phyloP scores from a whole-genome alignment of 176 grass and related monocot genomes.

The Oryza brachyantha region DNA sequence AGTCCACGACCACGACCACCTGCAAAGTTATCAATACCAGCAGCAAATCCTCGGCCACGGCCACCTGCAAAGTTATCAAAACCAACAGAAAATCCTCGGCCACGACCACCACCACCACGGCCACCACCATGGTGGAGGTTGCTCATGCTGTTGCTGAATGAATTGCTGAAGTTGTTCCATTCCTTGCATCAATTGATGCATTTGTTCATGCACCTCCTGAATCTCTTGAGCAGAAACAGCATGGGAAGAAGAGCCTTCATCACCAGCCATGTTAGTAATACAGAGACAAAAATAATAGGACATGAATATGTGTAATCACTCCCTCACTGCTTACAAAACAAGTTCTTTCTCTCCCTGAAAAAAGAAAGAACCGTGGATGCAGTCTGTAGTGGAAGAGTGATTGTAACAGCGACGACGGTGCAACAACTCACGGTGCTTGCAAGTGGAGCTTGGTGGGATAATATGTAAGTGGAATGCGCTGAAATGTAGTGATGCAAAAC shows the following conservation, averaged over 20 bases:
- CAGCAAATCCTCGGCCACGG: no score
- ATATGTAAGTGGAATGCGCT: not conserved
- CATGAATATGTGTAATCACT: not conserved
- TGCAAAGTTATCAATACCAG: no score
- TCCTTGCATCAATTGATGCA: not conserved
- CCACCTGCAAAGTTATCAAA: not conserved
- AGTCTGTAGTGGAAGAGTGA: no score
- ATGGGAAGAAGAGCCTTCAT: no score
- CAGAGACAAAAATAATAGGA: no score
- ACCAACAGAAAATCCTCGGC: not conserved
- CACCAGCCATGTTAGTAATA: not conserved
- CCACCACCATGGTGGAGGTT: not conserved
- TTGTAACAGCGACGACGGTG: no score
- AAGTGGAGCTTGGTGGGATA: not conserved
- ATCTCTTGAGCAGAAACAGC: no score
- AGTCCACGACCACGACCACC: no score
- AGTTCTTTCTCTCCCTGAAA: not conserved
- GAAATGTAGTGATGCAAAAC: conserved; percentile 16
- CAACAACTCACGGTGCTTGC: no score
- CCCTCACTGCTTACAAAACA: not conserved
- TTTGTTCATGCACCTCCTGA: not conserved
- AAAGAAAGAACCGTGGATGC: no score
- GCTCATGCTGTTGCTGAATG: not conserved
- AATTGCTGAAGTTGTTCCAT: not conserved
- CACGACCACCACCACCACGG: no score